Evolutionary conservation across 163 green algal genomes (phyloP), one percentile per base, ranked within the genome.

Genomic region (Smithsoniella earleae): DNA sequence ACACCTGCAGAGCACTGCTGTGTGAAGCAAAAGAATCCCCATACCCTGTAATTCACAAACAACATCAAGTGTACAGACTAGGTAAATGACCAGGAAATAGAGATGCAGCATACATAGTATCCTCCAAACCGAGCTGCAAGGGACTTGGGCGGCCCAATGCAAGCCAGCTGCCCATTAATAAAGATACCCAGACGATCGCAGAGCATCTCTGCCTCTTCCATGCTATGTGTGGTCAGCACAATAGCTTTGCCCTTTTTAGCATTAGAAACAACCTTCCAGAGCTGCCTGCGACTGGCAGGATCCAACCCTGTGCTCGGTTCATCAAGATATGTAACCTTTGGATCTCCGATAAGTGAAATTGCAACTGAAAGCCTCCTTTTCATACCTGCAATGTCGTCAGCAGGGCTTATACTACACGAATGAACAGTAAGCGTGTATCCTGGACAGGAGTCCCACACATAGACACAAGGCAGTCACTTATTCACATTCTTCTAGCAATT

Each of bases 141-240:
- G 74, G 92, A 75, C 66, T 82, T 80, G 34, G 89, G 88, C 20
- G 76, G 82, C 43, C 89, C 89, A 6, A 95, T 75, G 79, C 86
- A 94, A 33, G 84, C 74, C 72, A 96, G 84, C 38, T 84, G 43
- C 1, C 90, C 90, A 62, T 86, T 81, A 27, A 94, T 85, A 74
- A 96, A 91, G 69, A 96, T 91, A 52, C 87, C 90, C 62, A 96
- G 77, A 20, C 86, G 82, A 78, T 96, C 89, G 72, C 87, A 94
- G 34, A 90, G 77, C 49, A 77, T 83, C 43, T 82, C 78, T 1
- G 83, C 86, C 75, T 89, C 83, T 66, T 89, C 82, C 86, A 89
- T 89, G 74, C 65, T 83, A 76, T 95, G 89, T 0, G 89, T 91
- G 25, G 85, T 90, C 37, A 92, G 81, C 49, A 90, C 25, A 31